Conservation (phyloP, 2,329 filamentous ascomycete species). For the Botrytis elliptica region DNA sequence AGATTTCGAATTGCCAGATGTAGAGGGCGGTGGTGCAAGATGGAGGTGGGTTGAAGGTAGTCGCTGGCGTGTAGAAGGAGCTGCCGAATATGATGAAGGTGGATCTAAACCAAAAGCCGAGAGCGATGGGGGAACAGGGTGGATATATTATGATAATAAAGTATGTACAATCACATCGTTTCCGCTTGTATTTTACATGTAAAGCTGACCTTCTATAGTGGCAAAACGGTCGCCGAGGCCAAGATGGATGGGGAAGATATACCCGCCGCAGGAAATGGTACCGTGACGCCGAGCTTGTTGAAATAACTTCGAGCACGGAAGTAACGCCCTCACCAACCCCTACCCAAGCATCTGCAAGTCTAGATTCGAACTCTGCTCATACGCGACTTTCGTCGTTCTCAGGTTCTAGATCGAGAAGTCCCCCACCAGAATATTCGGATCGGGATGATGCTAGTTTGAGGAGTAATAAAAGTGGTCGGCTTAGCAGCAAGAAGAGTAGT, state of each 20-base stretch:
- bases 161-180: conserved; percentile 46
- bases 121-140: conserved; percentile 62
- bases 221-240: conserved; percentile 80
- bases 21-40: conserved; percentile 59
- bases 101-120: conserved; percentile 42
- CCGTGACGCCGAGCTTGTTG: conserved; percentile 91
- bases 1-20: conserved; percentile 65
- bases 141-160: conserved; percentile 99
- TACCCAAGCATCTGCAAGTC: conserved; percentile 30
- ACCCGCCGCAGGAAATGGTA: conserved; percentile 94
- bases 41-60: conserved; percentile 85
- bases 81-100: conserved; percentile 52
- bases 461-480: conserved; percentile 25
- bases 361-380: conserved; percentile 13
- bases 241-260: conserved; percentile 92
- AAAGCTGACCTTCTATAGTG: conserved; percentile 55
- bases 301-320: conserved; percentile 52
- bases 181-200: not conserved
- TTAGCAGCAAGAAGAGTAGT: conserved; percentile 26
- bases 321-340: conserved; percentile 46
- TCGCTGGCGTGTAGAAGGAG: conserved; percentile 83
- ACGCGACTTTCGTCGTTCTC: conserved; percentile 16
- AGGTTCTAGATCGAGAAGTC: conserved; percentile 19
- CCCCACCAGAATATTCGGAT: conserved; percentile 25
- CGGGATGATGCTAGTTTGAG: conserved; percentile 27